These are phyloP conservation scores for Calonectria pseudoreteaudii DNA, from an alignment of 2,329 filamentous ascomycete genomes.

Conservation along the genomic window DNA sequence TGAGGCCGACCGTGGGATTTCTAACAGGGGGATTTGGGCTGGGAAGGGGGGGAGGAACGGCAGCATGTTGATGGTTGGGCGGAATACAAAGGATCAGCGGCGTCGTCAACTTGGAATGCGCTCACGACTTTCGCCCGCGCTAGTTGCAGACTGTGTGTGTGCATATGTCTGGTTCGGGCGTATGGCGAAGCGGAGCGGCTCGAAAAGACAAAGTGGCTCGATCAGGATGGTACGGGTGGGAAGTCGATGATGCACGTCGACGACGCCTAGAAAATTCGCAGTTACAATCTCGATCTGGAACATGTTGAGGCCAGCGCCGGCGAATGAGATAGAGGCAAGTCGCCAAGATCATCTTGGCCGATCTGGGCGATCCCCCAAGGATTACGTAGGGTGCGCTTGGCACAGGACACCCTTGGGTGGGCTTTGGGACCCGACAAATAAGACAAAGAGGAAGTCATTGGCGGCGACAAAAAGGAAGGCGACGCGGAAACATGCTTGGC, in stretches of 20 bases:
- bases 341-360: neutral
- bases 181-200: neutral
- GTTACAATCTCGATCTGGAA: neutral
- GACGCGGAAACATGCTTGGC: neutral
- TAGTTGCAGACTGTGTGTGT: neutral
- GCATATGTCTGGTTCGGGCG: neutral
- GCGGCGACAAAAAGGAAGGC: neutral
- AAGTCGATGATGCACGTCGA: neutral
- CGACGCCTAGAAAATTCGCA: neutral
- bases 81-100: neutral
- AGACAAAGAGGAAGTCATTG: neutral
- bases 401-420: neutral
- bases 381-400: neutral
- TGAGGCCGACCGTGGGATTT: neutral
- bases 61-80: neutral
- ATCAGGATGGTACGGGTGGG: neutral
- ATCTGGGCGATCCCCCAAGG: constrained; percentile 6
- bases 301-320: neutral
- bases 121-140: neutral
- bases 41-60: too few relatives aligned
- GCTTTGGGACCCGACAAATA: neutral
- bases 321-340: neutral
- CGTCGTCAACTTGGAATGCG: neutral
- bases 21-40: neutral
- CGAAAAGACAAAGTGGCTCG: neutral